Base-by-base conservation (phyloP, 1,284 basidiomycete genomes). In the Sporisorium graminicola region DNA sequence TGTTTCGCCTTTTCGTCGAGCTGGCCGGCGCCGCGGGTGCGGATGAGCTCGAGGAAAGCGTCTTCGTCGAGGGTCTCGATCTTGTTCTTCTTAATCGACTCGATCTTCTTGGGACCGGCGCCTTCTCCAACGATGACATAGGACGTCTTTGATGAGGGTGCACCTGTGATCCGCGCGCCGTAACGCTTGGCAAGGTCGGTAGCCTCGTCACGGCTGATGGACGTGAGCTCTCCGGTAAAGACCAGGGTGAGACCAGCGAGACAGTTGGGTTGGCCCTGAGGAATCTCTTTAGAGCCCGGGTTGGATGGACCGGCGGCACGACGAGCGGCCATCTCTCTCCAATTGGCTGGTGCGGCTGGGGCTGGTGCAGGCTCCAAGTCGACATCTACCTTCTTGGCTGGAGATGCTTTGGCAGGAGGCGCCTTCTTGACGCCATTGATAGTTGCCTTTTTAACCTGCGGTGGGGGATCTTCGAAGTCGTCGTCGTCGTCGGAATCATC, bases 191-290 rank as follows among this genome's bases (percentile, higher is more conserved):
- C 95, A 2, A 98, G 87, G 76, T 96, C 93, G 42, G 89, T 84
- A 0, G 94, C 93, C 80, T 98, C 94, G 7, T 98, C 94, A 35
- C 96, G 90, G 2, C 93, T 91, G 65, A 99, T 90, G 63, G 92
- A 93, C 50, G 89, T 90, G 51, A 99, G 87, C 82, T 99, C 95
- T 13, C 96, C 97, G 3, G 85, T 86, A 78, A 99, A 99, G 26
- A 99, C 97, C 78, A 99, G 92, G 0, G 94, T 90, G 26, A 99
- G 88, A 0, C 95, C 95, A 0, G 91, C 90, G 2, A 99, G 88
- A 84, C 93, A 94, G 80, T 95, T 91, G 0, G 91, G 91, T 55
- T 90, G 83, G 74, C 91, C 90, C 27, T 92, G 89, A 0, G 96
- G 97, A 3, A 98, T 90, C 12, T 90, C 87, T 85, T 97, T 98